Conservation (phyloP, 306 rosid genomes). For the Psophocarpus tetragonolobus region DNA sequence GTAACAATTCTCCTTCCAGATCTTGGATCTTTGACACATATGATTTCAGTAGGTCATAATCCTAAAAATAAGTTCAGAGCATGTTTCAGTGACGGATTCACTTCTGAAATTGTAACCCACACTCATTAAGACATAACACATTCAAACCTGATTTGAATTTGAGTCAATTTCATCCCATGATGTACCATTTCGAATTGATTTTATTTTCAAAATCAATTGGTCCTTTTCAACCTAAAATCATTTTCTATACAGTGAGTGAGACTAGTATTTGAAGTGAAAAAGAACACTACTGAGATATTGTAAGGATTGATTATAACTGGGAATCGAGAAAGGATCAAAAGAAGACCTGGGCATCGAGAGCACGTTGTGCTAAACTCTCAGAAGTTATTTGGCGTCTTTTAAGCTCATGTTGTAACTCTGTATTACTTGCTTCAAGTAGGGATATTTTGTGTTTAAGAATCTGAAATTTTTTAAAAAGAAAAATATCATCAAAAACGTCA, state of each 20-base stretch:
- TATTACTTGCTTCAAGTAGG: constrained; percentile 88
- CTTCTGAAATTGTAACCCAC: constrained; percentile 18
- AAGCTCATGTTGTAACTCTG: constrained; percentile 74
- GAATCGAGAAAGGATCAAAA: constrained; percentile 23
- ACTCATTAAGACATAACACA: constrained; percentile 8
- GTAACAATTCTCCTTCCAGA: constrained; percentile 71
- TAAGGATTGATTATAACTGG: constrained; percentile 26
- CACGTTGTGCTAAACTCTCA: constrained; percentile 35
- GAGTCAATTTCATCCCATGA: constrained; percentile 90
- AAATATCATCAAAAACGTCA: constrained; percentile 2
- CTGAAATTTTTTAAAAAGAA: constrained; percentile 37
- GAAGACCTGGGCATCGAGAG: constrained; percentile 46
- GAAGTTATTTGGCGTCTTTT: constrained; percentile 35
- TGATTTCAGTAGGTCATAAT: constrained; percentile 63
- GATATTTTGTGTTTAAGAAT: constrained; percentile 86
- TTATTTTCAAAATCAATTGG: constrained; percentile 67
- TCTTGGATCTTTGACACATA: constrained; percentile 83
- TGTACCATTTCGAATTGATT: constrained; percentile 75
- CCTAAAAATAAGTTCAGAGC: constrained; percentile 50
- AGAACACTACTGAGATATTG: background rate
- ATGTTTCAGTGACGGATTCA: constrained; percentile 18
- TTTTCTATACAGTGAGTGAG: constrained; percentile 15
- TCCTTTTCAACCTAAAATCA: constrained; percentile 83
- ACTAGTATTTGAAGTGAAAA: constrained; percentile 15
- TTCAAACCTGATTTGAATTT: constrained; percentile 64